These are phyloP conservation scores for Abelmoschus esculentus DNA, from an alignment of 345 rosid species.

Conservation along the genomic window DNA sequence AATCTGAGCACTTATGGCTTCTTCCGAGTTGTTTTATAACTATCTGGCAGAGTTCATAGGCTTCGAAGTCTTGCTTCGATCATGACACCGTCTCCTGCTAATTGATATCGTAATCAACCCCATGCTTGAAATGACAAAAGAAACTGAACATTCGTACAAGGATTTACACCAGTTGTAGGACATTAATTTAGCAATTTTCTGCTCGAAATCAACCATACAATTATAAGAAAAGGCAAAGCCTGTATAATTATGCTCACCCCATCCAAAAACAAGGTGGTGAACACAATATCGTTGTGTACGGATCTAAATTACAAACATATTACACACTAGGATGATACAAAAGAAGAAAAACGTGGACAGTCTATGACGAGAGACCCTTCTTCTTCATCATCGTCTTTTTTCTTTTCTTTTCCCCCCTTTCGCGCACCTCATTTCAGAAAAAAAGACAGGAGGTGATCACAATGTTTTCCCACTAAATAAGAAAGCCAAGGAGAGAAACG, in stretches of 20 bases:
- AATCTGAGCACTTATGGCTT: too few species aligned
- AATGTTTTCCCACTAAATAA: background rate
- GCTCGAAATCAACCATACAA: background rate
- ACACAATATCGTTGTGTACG: conserved; percentile 1
- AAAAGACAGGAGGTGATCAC: background rate
- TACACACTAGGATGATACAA: background rate
- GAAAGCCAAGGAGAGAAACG: background rate
- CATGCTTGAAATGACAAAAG: too few species aligned
- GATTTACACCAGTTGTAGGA: too few species aligned
- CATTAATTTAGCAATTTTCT: background rate
- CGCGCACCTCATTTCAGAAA: conserved; percentile 1
- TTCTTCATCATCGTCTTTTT: background rate
- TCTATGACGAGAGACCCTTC: background rate
- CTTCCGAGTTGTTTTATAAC: too few species aligned
- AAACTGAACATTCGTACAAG: too few species aligned
- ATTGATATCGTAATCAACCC: background rate
- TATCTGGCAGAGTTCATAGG: background rate
- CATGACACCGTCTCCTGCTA: background rate
- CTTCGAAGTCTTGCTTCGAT: conserved; percentile 19
- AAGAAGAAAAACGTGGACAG: background rate
- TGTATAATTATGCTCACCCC: conserved; percentile 23
- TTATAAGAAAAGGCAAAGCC: background rate
- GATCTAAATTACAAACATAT: background rate
- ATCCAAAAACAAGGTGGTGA: conserved; percentile 27
- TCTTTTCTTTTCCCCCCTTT: background rate